These are phyloP conservation scores for Typha latifolia DNA, from an alignment of 176 grass and related monocot species.

Conservation along the genomic window DNA sequence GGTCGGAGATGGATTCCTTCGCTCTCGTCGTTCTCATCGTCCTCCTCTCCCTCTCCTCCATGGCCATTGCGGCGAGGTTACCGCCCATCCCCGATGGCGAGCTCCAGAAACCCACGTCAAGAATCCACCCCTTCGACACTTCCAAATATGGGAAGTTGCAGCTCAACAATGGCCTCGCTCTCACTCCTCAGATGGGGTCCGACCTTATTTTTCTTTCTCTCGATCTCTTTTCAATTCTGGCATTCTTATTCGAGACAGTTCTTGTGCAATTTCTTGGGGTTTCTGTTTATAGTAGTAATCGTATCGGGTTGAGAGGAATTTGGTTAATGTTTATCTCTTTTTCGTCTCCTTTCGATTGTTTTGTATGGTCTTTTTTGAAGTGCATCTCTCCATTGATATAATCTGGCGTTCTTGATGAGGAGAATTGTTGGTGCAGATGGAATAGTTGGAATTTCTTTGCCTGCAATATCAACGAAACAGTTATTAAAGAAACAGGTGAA, in stretches of 20 bases:
- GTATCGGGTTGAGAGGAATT: too few species aligned
- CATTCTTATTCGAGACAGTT: too few species aligned
- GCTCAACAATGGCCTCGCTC: conserved; percentile 90
- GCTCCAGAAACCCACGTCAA: too few species aligned
- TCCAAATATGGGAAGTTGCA: conserved; percentile 90
- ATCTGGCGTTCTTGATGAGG: too few species aligned
- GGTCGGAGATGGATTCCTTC: too few species aligned
- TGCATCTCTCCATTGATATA: too few species aligned
- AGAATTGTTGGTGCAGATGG: conserved; percentile 42
- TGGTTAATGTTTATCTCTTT: too few species aligned
- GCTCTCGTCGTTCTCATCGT: not conserved
- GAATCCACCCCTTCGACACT: conserved; percentile 53
- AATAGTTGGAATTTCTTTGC: conserved; percentile 99
- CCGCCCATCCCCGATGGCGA: not conserved
- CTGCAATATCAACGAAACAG: conserved; percentile 79
- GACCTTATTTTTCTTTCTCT: not conserved
- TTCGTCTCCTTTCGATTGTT: too few species aligned
- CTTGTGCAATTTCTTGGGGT: too few species aligned
- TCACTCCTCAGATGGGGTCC: conserved; percentile 89
- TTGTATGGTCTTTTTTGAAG: too few species aligned
- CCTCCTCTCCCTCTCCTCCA: conserved; percentile 2
- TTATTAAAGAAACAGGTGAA: conserved; percentile 84
- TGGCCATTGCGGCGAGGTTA: not conserved
- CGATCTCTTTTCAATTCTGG: too few species aligned
- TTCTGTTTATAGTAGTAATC: too few species aligned